phyloP scores from a whole-genome alignment of 768 basidiomycete genomes.

The Panellus pusillus region DNA sequence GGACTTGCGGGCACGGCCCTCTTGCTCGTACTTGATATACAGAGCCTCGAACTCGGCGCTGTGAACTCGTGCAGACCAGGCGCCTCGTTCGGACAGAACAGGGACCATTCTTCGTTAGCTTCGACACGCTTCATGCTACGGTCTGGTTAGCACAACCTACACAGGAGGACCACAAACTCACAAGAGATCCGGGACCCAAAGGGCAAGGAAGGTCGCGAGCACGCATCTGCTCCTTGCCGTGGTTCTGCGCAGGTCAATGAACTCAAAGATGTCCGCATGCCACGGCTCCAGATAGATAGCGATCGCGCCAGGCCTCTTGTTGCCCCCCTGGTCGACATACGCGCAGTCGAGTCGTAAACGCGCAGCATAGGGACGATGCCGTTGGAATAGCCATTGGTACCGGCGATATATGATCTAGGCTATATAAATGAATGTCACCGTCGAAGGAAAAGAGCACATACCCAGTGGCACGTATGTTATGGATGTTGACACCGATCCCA shows the following conservation, averaged over 20 bases:
- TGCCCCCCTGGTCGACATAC: constrained; percentile 98
- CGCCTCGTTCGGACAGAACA: constrained; percentile 98
- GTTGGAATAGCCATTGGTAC: too few species aligned
- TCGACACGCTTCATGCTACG: constrained; percentile 96
- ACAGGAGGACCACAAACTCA: constrained; percentile 36
- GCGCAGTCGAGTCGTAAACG: constrained; percentile 95
- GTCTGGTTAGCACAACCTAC: background rate
- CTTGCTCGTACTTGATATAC: constrained; percentile 85
- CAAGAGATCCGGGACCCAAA: constrained; percentile 99
- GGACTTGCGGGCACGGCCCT: constrained; percentile 82
- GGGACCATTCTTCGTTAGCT: constrained; percentile 84
- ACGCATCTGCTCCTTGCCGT: constrained; percentile 96
- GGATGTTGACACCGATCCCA: constrained; percentile 94
- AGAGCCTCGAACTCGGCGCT: constrained; percentile 87
- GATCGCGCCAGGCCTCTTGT: constrained; percentile 98
- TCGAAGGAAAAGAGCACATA: constrained; percentile 46
- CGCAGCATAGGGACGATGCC: constrained; percentile 99
- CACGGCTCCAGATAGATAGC: constrained; percentile 99
- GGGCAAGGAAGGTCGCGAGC: constrained; percentile 97
- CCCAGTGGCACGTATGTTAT: too few species aligned
- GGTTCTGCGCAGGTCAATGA: constrained; percentile 97
- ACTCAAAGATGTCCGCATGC: constrained; percentile 98
- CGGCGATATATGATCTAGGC: constrained; percentile 91
- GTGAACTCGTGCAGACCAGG: constrained; percentile 82
- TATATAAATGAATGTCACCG: background rate